Conservation (phyloP, 2,329 filamentous ascomycete species). For the Akanthomyces muscarius region DNA sequence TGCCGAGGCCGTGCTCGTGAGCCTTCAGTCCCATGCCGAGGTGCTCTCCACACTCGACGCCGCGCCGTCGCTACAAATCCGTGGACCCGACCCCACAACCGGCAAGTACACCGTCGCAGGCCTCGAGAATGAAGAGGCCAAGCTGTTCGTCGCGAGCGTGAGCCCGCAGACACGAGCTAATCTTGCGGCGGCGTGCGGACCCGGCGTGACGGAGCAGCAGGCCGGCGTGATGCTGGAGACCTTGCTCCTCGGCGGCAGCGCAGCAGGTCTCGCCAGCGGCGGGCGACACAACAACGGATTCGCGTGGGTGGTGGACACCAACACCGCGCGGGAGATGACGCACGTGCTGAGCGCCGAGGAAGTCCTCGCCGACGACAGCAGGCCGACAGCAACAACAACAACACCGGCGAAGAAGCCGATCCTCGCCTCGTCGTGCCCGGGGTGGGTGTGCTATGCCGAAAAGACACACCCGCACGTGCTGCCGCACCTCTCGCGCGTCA, state of each 20-base stretch:
- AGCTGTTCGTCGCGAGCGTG: conserved; percentile 85
- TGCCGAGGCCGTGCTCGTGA: conserved; percentile 94
- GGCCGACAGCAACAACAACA: neutral
- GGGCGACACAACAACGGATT: conserved; percentile 71
- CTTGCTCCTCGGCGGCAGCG: conserved; percentile 54
- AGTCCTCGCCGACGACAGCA: conserved; percentile 40
- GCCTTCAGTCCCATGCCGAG: conserved; percentile 88
- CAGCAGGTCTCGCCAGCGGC: conserved; percentile 66
- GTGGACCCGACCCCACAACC: conserved; percentile 27
- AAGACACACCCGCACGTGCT: conserved; percentile 95
- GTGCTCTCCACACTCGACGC: conserved; percentile 79
- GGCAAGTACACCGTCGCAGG: conserved; percentile 43
- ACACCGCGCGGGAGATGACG: conserved; percentile 73
- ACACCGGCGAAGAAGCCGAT: conserved; percentile 51
- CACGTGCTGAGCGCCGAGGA: conserved; percentile 78
- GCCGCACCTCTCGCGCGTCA: conserved; percentile 83
- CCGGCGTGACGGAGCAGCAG: conserved; percentile 64
- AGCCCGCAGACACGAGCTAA: conserved; percentile 89
- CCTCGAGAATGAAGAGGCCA: conserved; percentile 57
- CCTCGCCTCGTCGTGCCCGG: conserved; percentile 86
- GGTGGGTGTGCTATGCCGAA: conserved; percentile 98
- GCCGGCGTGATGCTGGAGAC: conserved; percentile 81
- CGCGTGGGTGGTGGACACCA: conserved; percentile 87
- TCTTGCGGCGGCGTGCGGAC: conserved; percentile 77
- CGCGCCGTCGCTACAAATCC: conserved; percentile 46